Conservation (phyloP, 1,284 basidiomycete species). For the Exsudoporus floridanus region DNA sequence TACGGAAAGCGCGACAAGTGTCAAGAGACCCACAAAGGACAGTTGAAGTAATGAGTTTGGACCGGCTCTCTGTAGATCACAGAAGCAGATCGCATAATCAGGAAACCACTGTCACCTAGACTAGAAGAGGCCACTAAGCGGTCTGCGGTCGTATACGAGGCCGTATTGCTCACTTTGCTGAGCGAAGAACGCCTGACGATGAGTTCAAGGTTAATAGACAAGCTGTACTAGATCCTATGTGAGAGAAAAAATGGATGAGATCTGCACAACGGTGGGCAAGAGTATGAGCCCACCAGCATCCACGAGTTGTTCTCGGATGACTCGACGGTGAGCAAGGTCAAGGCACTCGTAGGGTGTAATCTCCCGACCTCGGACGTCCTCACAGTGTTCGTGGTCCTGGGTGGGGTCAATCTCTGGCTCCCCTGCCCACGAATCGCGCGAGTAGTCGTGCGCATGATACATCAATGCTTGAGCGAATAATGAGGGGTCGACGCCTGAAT, state of each 20-base stretch:
- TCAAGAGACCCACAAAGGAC: conserved; percentile 43
- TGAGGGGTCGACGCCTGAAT: conserved; percentile 82
- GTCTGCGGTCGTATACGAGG: background rate
- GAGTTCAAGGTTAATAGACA: conserved; percentile 79
- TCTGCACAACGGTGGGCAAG: background rate
- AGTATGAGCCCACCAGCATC: conserved; percentile 58
- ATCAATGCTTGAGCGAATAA: conserved; percentile 67
- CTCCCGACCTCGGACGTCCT: conserved; percentile 67
- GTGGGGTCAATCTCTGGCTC: conserved; percentile 58
- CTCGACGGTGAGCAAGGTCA: conserved; percentile 69
- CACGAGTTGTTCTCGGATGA: conserved; percentile 68
- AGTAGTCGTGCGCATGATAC: conserved; percentile 72
- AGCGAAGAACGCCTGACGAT: conserved; percentile 69
- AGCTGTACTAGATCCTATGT: conserved; percentile 81
- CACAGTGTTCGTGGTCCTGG: conserved; percentile 44
- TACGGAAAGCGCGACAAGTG: background rate
- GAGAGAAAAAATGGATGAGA: conserved; percentile 1
- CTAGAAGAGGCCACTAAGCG: conserved; percentile 39
- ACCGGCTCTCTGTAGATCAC: conserved; percentile 61
- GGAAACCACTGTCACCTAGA: conserved; percentile 84
- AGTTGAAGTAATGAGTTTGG: conserved; percentile 85
- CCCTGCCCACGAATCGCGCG: conserved; percentile 71
- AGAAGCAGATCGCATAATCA: conserved; percentile 70
- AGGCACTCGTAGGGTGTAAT: conserved; percentile 70
- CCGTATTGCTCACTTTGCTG: conserved; percentile 67